Evolutionary conservation across 1,284 basidiomycete genomes (phyloP).

Genomic region (Tylopilus orsonianus): DNA sequence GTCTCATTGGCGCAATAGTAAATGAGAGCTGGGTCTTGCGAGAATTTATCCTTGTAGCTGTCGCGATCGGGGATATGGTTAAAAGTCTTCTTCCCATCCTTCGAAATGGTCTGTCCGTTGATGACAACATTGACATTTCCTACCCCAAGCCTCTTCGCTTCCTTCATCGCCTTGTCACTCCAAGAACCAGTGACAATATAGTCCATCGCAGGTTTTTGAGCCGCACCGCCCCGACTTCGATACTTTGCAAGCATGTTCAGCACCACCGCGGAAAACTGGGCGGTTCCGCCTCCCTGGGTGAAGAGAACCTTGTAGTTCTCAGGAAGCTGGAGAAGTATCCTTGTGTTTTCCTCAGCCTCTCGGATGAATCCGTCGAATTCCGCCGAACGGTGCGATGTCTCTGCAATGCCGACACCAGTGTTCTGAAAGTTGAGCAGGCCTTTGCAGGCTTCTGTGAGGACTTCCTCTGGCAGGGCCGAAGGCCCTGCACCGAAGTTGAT

Average conservation of each 20-base stretch:
- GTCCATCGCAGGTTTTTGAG: conserved; percentile 67
- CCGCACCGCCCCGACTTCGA: conserved; percentile 61
- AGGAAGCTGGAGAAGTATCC: conserved; percentile 78
- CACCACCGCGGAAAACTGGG: conserved; percentile 87
- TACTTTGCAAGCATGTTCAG: conserved; percentile 86
- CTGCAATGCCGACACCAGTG: conserved; percentile 91
- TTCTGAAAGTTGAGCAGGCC: conserved; percentile 84
- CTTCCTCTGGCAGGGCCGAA: conserved; percentile 80
- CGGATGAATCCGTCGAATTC: conserved; percentile 78
- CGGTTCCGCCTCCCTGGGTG: conserved; percentile 88
- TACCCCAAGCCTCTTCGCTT: conserved; percentile 69
- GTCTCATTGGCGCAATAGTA: conserved; percentile 99
- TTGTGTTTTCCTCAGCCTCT: conserved; percentile 67
- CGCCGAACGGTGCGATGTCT: conserved; percentile 90
- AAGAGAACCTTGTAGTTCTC: conserved; percentile 86
- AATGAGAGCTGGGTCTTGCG: conserved; percentile 79
- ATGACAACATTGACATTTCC: conserved; percentile 67
- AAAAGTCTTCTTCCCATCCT: conserved; percentile 66
- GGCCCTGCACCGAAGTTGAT: conserved; percentile 94
- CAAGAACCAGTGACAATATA: conserved; percentile 92
- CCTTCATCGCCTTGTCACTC: conserved; percentile 84
- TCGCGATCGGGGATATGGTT: conserved; percentile 77
- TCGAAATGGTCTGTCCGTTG: conserved; percentile 61
- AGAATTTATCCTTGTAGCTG: conserved; percentile 80
- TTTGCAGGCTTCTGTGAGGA: conserved; percentile 77